Evolutionary conservation across 2,329 filamentous ascomycete genomes (phyloP).

Genomic region (Fusarium sp.): DNA sequence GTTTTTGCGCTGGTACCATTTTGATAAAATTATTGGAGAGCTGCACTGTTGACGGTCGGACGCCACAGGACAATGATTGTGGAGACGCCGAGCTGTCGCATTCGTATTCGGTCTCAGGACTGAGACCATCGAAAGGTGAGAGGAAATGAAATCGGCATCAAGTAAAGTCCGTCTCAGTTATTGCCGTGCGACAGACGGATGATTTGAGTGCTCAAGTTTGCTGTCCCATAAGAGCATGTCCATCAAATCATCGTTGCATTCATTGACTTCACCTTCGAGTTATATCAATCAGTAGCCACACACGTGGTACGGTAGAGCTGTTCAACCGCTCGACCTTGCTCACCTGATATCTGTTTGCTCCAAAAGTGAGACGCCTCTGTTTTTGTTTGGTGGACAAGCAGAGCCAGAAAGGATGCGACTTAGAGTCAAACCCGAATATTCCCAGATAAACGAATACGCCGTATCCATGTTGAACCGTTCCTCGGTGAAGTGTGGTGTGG

Average conservation of each 20-base stretch:
- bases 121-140: neutral
- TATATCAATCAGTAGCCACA: neutral
- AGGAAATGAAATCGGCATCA: conserved; percentile 13
- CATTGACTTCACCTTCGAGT: neutral
- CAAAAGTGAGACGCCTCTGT: neutral
- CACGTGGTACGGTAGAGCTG: neutral
- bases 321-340: neutral
- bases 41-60: neutral
- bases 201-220: neutral
- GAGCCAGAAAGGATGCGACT: neutral
- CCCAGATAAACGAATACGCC: conserved; percentile 40
- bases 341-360: neutral
- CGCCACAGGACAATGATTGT: neutral
- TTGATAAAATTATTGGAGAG: neutral
- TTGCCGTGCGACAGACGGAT: neutral
- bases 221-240: neutral
- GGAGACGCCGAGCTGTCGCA: neutral
- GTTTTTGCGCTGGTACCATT: neutral
- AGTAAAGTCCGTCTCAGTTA: neutral
- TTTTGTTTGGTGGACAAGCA: neutral
- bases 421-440: conserved; percentile 21
- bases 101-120: conserved; percentile 24
- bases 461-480: conserved; percentile 29
- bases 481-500: conserved; percentile 19
- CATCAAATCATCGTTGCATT: neutral